Evolutionary conservation across 2,329 filamentous ascomycete species (phyloP).

Genomic region (Decorospora gaudefroyi): DNA sequence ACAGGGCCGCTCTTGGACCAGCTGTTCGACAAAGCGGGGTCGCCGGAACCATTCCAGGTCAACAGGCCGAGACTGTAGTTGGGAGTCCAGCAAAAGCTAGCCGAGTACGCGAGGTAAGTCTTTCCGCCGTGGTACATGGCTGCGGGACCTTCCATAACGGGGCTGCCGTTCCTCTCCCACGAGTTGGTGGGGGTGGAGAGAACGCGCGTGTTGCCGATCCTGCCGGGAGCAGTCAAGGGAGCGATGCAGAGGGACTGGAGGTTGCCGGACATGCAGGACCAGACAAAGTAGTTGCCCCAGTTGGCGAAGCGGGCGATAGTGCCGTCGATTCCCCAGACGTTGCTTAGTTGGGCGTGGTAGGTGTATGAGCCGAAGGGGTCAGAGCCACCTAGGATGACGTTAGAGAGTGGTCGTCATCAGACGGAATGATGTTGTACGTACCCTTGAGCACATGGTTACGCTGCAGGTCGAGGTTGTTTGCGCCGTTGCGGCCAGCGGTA

Average conservation of each 20-base stretch:
- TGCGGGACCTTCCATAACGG: slow-evolving; percentile 61
- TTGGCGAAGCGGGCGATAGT: slow-evolving; percentile 57
- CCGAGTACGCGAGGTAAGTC: slow-evolving; percentile 60
- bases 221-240: slow-evolving; percentile 48
- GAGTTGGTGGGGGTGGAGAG: slow-evolving; percentile 57
- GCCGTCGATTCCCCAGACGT: slow-evolving; percentile 56
- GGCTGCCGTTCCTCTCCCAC: slow-evolving; percentile 57
- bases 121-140: slow-evolving; percentile 60
- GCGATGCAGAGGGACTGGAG: slow-evolving; percentile 52
- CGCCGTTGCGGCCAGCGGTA: slow-evolving; percentile 52
- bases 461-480: slow-evolving; percentile 55
- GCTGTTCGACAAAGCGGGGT: slow-evolving; percentile 51
- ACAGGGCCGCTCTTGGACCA: slow-evolving; percentile 61
- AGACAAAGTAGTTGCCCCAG: slow-evolving; percentile 58
- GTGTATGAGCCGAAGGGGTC: slow-evolving; percentile 58
- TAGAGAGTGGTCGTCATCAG: background rate
- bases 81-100: slow-evolving; percentile 61
- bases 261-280: slow-evolving; percentile 57
- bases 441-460: slow-evolving; percentile 59
- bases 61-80: slow-evolving; percentile 60
- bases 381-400: slow-evolving; percentile 51
- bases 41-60: slow-evolving; percentile 56
- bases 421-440: slow-evolving; percentile 20
- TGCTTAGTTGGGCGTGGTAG: slow-evolving; percentile 55
- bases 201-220: slow-evolving; percentile 54